Base-by-base conservation (phyloP, 2,329 filamentous ascomycete species). In the Talaromyces piceae region DNA sequence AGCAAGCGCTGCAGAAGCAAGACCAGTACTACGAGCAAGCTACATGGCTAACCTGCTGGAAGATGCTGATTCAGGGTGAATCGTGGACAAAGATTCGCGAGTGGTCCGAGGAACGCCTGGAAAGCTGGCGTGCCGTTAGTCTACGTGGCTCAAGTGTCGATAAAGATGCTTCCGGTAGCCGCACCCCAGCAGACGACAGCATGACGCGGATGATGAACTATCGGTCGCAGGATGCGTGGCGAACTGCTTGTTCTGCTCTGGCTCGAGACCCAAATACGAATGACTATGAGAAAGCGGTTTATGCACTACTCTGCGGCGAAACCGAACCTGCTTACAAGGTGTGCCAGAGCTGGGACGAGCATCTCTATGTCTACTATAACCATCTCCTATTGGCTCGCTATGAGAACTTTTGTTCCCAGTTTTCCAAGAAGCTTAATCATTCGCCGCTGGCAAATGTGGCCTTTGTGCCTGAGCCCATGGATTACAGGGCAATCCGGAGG, bases 1-100 rank as follows among this genome's bases (percentile, higher is more conserved):
- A 78, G 45, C 81, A 87, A 49, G 82, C 78, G 46, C 74, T 97
- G 37, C 86, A 95, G 63, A 80, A 83, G 22, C 82, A 91, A 60
- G 93, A 98, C 63, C 83, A 89, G 57, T 91, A 84, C 61, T 93
- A 91, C 56, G 93, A 98, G 71, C 82, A 86, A 49, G 87, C 90
- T 2, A 87, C 95, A 44, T 97, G 93, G 91, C 78, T 91, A 54
- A 86, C 88, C n/a, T 93, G 88, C 69, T 97, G 90, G 74, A 89
- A 95, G 67, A 87, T 95, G 75, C 76, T 98, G 48, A 83, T 91
- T 45, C 83, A 90, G 43, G 93, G 93, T n/a, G 84, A 82, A 58
- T 82, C 77, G 55, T 81, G 87, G 71, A 71, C 79, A 7, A 80
- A 86, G 31, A 87, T 97, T 56, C 81, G 83, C 50, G 86, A 91